A percentile compares a stretch with the other conserved stretches of the same genome.
These are phyloP conservation scores for Penicillium carneum DNA, from an alignment of 2,329 filamentous ascomycete species.

Conservation along the genomic window DNA sequence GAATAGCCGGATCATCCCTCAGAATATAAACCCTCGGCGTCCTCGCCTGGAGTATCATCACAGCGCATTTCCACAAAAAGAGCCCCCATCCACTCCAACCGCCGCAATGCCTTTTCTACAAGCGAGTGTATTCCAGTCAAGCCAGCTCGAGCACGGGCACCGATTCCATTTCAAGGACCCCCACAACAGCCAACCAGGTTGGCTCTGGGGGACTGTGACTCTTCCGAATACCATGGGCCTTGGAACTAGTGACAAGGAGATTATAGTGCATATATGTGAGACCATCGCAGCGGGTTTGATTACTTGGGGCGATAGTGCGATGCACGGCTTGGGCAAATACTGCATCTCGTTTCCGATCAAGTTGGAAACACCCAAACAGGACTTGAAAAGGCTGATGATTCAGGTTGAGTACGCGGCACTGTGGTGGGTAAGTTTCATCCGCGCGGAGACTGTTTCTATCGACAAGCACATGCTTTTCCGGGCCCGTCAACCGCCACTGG, in stretches of 20 bases:
- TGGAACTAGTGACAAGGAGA: neutral
- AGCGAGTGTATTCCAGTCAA: constrained; percentile 1
- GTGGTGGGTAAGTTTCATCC: neutral
- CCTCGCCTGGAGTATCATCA: neutral
- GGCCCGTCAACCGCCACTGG: neutral
- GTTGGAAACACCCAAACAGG: neutral
- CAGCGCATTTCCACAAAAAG: too few species aligned
- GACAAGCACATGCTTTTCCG: constrained; percentile 6
- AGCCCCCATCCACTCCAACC: neutral
- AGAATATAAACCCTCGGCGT: neutral
- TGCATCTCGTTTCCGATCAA: constrained; percentile 1
- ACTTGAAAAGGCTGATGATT: neutral
- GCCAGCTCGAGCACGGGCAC: neutral
- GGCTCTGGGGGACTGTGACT: neutral
- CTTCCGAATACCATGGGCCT: neutral
- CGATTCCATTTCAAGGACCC: constrained; percentile 8
- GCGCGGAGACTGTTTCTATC: neutral
- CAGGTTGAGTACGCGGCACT: neutral
- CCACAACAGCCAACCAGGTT: constrained; percentile 3
- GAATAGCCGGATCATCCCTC: too few species aligned
- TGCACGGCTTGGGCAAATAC: neutral
- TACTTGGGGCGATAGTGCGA: neutral
- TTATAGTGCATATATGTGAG: neutral
- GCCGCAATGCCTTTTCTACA: neutral
- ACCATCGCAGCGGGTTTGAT: neutral